These are phyloP conservation scores for Calonectria hawksworthii DNA, from an alignment of 2,329 filamentous ascomycete species.

Conservation along the genomic window DNA sequence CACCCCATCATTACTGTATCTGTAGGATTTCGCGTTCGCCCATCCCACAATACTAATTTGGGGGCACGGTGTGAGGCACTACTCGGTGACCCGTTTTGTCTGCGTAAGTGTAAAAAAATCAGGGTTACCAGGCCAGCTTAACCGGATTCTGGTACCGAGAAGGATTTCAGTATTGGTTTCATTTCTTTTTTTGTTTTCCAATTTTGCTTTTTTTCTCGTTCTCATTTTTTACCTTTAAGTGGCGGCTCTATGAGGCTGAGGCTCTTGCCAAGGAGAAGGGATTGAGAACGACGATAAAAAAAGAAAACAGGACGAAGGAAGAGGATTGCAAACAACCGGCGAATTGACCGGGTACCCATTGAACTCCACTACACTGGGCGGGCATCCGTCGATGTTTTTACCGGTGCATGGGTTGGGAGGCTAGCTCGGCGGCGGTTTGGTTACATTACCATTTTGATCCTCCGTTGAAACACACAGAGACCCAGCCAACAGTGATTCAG, in stretches of 20 bases:
- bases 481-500: conserved; percentile 9
- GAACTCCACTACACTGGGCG: neutral
- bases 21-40: conserved; percentile 1
- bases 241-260: conserved; percentile 30
- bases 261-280: conserved; percentile 5
- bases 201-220: neutral
- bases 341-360: conserved; percentile 6
- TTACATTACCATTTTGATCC: conserved; percentile 20
- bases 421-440: conserved; percentile 15
- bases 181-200: neutral
- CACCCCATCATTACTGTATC: neutral
- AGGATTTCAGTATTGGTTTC: neutral
- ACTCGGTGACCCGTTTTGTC: neutral
- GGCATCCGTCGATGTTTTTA: conserved; percentile 11
- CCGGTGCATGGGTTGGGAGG: conserved; percentile 4
- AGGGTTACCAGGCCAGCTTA: neutral
- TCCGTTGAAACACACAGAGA: conserved; percentile 19
- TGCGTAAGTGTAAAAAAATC: neutral
- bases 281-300: neutral
- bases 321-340: neutral
- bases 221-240: conserved; percentile 5
- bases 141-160: neutral
- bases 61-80: neutral
- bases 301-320: conserved; percentile 3
- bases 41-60: conserved; percentile 4